Base-by-base conservation (phyloP, 257 asterid genomes). In the Nicotiana tomentosiformis region DNA sequence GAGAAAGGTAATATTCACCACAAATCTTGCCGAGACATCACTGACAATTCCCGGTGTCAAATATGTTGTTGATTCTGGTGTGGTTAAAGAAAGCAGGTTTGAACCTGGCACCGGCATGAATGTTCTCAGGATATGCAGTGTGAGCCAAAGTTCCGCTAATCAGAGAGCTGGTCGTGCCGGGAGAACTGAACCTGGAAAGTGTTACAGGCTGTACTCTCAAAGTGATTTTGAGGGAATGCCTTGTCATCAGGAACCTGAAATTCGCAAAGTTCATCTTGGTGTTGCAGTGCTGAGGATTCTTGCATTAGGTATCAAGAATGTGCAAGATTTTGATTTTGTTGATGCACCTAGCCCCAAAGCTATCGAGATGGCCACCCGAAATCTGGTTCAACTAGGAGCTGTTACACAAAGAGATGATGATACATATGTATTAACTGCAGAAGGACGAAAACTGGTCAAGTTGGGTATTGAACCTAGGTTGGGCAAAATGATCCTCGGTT, bases 91-190 rank as follows among this genome's bases (percentile, higher is more conserved):
- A 81, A 91, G 96, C 86, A 86, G 89, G 86, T 93, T 85, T 88
- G 99, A 94, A 58, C 97, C 99, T 82, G 85, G 90, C 68, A 90
- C 89, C 10, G 99, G 99, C 81, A 96, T 93, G 97, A 94, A 91
- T 76, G 86, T 92, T 82, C 90, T 96, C 49, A 90, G 84, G 88
- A 95, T 94, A 82, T 90, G 95, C 88, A 77, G 88, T 80, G 88
- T 89, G 84, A 93, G 94, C 87, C 95, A 92, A 93, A 94, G 99
- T 86, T 92, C 99, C 80, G 99, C 99, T 55, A 94, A 93, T 69
- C 99, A 96, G 84, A 91, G 97, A 66, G 93, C 98, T 39, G 99
- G 99, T 14, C 99, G 98, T 82, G 98, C 98, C 80, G 98, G 99
- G 85, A 89, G 98, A 86, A 96, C 99, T 79, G 99, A 92, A 60